Evolutionary conservation across 2,329 filamentous ascomycete genomes (phyloP).

Genomic region (Colletotrichum horii): DNA sequence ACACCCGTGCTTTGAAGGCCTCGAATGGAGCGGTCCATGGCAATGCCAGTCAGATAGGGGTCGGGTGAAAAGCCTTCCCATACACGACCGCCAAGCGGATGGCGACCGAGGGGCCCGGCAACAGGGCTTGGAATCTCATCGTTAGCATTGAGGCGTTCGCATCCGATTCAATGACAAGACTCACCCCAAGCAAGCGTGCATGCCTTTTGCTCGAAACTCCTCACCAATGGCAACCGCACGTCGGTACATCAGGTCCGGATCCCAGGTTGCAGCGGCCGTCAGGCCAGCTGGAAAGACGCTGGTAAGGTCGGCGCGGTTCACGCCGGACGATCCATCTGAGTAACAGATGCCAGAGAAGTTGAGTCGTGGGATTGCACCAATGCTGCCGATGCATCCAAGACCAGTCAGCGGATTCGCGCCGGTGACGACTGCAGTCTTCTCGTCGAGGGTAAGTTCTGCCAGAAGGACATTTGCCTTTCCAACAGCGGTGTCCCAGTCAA

Average conservation of each 20-base stretch:
- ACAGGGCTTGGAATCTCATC: conserved; percentile 51
- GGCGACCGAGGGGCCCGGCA: conserved; percentile 76
- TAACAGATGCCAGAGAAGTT: conserved; percentile 77
- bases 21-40: conserved; percentile 65
- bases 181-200: conserved; percentile 74
- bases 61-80: conserved; percentile 87
- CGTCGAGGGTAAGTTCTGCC: conserved; percentile 70
- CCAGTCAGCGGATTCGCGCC: conserved; percentile 59
- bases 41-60: conserved; percentile 73
- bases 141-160: neutral
- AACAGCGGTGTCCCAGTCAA: conserved; percentile 70
- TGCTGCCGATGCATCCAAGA: conserved; percentile 75
- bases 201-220: conserved; percentile 73
- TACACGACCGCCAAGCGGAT: conserved; percentile 75
- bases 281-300: conserved; percentile 77
- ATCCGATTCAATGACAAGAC: neutral
- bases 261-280: conserved; percentile 81
- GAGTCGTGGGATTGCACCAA: conserved; percentile 64
- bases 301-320: conserved; percentile 51
- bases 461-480: conserved; percentile 71
- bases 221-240: conserved; percentile 72
- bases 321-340: conserved; percentile 80
- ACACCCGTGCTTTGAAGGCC: conserved; percentile 55
- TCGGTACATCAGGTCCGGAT: conserved; percentile 73
- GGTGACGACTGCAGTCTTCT: conserved; percentile 82